Percentiles rank a stretch among this genome's conserved stretches.
These are phyloP conservation scores for Abortiporus biennis DNA, from an alignment of 1,284 basidiomycete species.

Conservation along the genomic window DNA sequence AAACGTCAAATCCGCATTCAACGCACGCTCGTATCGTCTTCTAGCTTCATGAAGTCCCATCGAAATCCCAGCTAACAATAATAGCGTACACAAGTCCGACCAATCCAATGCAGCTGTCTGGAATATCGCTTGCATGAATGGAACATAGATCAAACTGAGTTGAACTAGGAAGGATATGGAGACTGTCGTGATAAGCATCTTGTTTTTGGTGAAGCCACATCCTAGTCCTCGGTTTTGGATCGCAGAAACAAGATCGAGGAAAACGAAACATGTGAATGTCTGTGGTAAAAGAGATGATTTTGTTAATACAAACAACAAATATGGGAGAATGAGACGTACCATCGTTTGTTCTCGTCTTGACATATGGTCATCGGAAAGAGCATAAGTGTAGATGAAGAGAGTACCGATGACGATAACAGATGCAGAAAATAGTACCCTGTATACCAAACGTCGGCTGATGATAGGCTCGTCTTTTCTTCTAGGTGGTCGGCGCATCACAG, in stretches of 20 bases:
- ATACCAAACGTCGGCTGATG: conserved; percentile 68
- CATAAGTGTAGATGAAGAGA: conserved; percentile 82
- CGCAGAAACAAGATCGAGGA: conserved; percentile 93
- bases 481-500: conserved; percentile 87
- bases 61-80: conserved; percentile 66
- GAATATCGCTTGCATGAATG: conserved; percentile 88
- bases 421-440: conserved; percentile 86
- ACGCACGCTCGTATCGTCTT: conserved; percentile 67
- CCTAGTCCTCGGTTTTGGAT: conserved; percentile 90
- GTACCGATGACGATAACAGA: conserved; percentile 88
- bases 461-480: conserved; percentile 87
- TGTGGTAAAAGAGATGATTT: conserved; percentile 28
- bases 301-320: neutral
- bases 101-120: conserved; percentile 79
- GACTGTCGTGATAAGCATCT: conserved; percentile 86
- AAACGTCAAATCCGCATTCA: conserved; percentile 32
- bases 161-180: conserved; percentile 80
- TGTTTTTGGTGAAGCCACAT: conserved; percentile 75
- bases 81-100: conserved; percentile 68
- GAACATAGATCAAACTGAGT: conserved; percentile 84
- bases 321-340: conserved; percentile 43
- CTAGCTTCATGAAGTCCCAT: conserved; percentile 78
- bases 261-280: conserved; percentile 97
- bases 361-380: conserved; percentile 77
- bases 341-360: conserved; percentile 89